Evolutionary conservation across 1,139 yeast genomes (phyloP), one percentile per base, ranked within the genome.

Genomic region (Yamadazyma sp.): DNA sequence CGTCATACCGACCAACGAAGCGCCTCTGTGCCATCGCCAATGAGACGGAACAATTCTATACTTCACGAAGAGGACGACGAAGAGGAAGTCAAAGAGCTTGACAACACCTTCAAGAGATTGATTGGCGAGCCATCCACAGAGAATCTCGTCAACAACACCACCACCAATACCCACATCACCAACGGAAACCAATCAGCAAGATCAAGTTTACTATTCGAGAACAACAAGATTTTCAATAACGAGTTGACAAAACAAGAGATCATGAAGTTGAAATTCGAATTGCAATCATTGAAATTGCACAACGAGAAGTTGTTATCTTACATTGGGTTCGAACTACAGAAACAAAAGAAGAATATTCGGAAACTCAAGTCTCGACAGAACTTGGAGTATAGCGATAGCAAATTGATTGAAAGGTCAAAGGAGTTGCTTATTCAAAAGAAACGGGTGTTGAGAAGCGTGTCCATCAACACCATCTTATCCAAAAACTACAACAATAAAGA

Each of bases 271-370:
- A 70, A 71, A 48, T 78, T 78, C 55, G 81, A 77, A 54, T 60
- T 77, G 37, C 78, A 73, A 52, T 75, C 81, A 10, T 60, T 78
- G 44, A 69, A 72, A 47, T 56, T 77, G 39, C 82, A 78, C 50
- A 77, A 77, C 53, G 83, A 78, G 44, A 77, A 78, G 52, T 61
- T 78, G 28, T 59, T 76, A 40, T 74, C 81, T 17, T 78, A 76
- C 50, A 78, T 78, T 54, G 82, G 83, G 22, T 78, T 76, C 49
- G 75, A 77, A 47, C 58, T 76, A 41, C 83, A 78, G 48, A 71
- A 74, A 43, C 74, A 71, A 46, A 70, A 69, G 59, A 64, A 68
- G 46, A 70, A 66, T 48, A 63, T 70, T 41, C 64, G 64, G 48
- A 68, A 63, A 46, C 56, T 72, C 38, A 61, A 72, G n/a, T 65